Conservation (phyloP, 257 asterid genomes). For the Nicotiana noctiflora region DNA sequence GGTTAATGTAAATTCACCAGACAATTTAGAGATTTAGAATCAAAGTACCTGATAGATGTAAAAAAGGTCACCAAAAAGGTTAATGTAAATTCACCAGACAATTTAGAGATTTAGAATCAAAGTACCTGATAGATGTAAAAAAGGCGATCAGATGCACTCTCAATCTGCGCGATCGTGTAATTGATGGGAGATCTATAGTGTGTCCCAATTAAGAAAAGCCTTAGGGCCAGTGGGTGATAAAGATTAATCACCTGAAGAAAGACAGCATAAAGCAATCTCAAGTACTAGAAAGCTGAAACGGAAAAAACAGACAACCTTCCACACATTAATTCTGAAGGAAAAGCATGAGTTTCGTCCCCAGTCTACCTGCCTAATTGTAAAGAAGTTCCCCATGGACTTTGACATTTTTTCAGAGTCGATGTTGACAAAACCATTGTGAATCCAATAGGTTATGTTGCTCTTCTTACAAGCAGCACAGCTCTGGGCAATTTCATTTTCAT, state of each 20-base stretch:
- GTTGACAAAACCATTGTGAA: slow-evolving; percentile 94
- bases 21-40: not conserved
- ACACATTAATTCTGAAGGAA: not conserved
- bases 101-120: slow-evolving; percentile 1
- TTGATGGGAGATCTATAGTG: slow-evolving; percentile 94
- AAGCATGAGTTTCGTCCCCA: not conserved
- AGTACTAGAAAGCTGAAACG: slow-evolving; percentile 4
- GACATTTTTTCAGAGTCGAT: slow-evolving; percentile 95
- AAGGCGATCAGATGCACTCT: slow-evolving; percentile 86
- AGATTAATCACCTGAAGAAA: slow-evolving; percentile 66
- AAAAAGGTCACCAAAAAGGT: slow-evolving; percentile 28
- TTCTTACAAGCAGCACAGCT: slow-evolving; percentile 84
- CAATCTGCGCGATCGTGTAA: slow-evolving; percentile 76
- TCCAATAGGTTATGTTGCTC: slow-evolving; percentile 76
- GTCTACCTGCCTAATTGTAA: slow-evolving; percentile 85
- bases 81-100: not conserved
- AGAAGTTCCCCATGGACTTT: slow-evolving; percentile 92
- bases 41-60: slow-evolving; percentile 78
- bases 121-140: slow-evolving; percentile 87
- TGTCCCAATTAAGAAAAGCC: slow-evolving; percentile 80
- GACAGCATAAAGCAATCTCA: slow-evolving; percentile 1
- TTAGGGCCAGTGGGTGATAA: slow-evolving; percentile 86
- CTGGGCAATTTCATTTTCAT: slow-evolving; percentile 98
- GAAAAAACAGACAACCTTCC: not conserved
- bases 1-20: not conserved